Conservation (phyloP, 225 moss, liverwort and hornwort genomes). For the Pleurozium schreberi region DNA sequence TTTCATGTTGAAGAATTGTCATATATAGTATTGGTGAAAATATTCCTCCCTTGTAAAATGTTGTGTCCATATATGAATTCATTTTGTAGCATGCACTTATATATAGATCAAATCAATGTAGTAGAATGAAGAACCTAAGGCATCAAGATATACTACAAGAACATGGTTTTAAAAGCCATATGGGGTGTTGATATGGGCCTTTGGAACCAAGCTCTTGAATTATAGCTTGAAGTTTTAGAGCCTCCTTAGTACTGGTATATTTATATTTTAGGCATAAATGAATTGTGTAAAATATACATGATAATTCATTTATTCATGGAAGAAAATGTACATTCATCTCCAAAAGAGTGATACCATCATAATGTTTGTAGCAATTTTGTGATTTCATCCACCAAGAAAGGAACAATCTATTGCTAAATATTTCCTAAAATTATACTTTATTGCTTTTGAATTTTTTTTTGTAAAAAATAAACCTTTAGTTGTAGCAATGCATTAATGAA, state of each 20-base stretch:
- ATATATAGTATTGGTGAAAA: not conserved
- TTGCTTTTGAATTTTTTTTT: too few relatives aligned
- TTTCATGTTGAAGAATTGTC: too few relatives aligned
- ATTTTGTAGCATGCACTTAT: not conserved
- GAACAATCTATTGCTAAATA: not conserved
- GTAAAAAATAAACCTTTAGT: not conserved
- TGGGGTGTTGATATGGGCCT: rapidly evolving
- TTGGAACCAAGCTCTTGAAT: too few relatives aligned
- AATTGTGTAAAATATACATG: not conserved
- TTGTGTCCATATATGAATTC: not conserved
- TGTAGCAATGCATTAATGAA: not conserved
- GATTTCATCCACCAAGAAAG: too few relatives aligned
- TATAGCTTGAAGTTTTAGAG: not conserved
- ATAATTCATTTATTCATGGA: not conserved
- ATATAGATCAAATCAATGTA: not conserved
- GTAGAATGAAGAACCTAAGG: too few relatives aligned
- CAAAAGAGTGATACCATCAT: not conserved
- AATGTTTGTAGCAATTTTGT: not conserved
- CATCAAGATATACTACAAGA: not conserved
- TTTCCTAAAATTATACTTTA: too few relatives aligned
- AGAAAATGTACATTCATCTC: not conserved
- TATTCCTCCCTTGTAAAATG: not conserved
- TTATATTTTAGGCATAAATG: rapidly evolving
- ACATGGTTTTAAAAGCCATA: not conserved
- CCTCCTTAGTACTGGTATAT: not conserved